These are phyloP conservation scores for Cicer bijugum DNA, from an alignment of 306 rosid species.

Conservation along the genomic window DNA sequence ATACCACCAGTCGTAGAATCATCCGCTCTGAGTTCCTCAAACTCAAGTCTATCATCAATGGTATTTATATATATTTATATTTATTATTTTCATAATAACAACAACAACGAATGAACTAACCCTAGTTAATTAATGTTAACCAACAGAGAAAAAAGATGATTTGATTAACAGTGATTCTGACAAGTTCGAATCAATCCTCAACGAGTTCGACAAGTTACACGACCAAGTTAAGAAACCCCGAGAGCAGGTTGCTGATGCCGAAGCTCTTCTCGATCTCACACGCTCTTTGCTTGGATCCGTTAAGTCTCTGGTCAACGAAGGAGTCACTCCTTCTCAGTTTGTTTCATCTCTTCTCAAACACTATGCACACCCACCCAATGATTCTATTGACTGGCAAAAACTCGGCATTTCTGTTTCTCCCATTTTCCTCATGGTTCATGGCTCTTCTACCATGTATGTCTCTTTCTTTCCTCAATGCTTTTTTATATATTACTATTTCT, in stretches of 20 bases:
- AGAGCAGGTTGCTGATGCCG: conserved; percentile 88
- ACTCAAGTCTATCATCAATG: conserved; percentile 62
- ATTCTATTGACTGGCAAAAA: conserved; percentile 56
- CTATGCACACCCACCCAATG: conserved; percentile 43
- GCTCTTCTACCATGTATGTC: conserved; percentile 73
- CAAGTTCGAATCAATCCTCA: conserved; percentile 57
- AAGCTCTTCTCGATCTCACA: conserved; percentile 69
- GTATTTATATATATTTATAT: conserved; percentile 35
- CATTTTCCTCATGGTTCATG: conserved; percentile 60
- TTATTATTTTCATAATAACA: too few species aligned
- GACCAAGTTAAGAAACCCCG: conserved; percentile 77
- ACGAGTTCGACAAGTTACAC: conserved; percentile 63
- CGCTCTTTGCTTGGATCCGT: conserved; percentile 62
- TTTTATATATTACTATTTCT: background rate
- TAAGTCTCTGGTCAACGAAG: conserved; percentile 62
- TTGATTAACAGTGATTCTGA: conserved; percentile 53
- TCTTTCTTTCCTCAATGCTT: background rate
- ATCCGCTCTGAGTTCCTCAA: conserved; percentile 69
- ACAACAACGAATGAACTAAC: background rate
- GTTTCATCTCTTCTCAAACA: conserved; percentile 57
- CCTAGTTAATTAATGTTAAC: background rate
- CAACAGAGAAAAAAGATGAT: conserved; percentile 70
- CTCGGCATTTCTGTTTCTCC: conserved; percentile 60
- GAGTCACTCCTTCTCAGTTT: conserved; percentile 72
- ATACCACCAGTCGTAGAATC: conserved; percentile 57